phyloP scores from a whole-genome alignment of 139 green algal genomes.

The Chlamydomonas applanata region DNA sequence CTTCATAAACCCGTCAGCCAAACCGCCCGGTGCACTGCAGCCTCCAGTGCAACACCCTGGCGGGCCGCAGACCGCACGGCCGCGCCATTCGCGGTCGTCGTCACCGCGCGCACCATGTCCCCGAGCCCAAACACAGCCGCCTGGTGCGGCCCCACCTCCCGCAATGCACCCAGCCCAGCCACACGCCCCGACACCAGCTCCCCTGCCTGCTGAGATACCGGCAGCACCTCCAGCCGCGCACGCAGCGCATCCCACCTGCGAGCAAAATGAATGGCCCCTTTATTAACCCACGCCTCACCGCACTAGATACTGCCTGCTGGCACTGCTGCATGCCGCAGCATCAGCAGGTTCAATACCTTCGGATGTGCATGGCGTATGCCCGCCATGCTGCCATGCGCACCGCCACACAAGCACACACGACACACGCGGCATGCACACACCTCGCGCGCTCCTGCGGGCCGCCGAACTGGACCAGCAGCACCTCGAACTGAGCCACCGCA shows the following conservation, averaged over 20 bases:
- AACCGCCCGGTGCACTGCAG: conserved; percentile 45
- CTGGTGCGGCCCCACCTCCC: conserved; percentile 19
- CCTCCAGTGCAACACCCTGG: conserved; percentile 45
- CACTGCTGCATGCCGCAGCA: background rate
- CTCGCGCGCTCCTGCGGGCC: conserved; percentile 31
- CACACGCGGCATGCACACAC: background rate
- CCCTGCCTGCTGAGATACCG: background rate
- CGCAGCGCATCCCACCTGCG: conserved; percentile 31
- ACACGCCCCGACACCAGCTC: background rate
- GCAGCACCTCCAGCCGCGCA: conserved; percentile 17
- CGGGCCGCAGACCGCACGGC: conserved; percentile 27
- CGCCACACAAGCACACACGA: no score
- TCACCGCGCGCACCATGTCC: conserved; percentile 33
- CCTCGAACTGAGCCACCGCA: conserved; percentile 47
- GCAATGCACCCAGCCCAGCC: background rate
- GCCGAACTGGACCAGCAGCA: conserved; percentile 34
- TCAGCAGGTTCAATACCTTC: no score
- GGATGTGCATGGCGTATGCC: no score
- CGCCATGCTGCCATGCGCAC: no score
- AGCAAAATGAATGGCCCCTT: no score
- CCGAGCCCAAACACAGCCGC: conserved; percentile 48
- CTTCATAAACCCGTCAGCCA: conserved; percentile 54
- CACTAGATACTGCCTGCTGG: no score
- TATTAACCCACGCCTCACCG: no score
- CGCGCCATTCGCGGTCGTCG: conserved; percentile 54